Evolutionary conservation across 2,329 filamentous ascomycete genomes (phyloP).

Genomic region (Colletotrichum orchidophilum): DNA sequence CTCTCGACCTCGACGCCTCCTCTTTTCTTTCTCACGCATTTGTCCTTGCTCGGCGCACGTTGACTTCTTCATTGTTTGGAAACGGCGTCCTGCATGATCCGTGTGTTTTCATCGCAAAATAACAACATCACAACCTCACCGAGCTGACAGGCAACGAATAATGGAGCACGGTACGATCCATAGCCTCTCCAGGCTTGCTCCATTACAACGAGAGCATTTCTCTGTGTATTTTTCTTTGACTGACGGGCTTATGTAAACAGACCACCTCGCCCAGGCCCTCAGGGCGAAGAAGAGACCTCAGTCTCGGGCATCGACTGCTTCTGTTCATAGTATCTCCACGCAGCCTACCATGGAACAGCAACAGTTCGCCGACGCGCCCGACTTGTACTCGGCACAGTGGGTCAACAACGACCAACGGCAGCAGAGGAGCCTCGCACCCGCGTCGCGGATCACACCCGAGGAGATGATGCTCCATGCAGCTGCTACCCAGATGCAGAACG

Average conservation of each 20-base stretch:
- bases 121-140: conserved; percentile 15
- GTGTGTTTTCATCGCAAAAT: conserved; percentile 34
- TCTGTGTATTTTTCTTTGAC: conserved; percentile 38
- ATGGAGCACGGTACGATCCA: conserved; percentile 33
- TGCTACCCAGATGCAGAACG: conserved; percentile 61
- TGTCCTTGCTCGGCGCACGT: conserved; percentile 12
- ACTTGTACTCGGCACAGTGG: conserved; percentile 62
- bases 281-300: conserved; percentile 61
- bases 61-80: conserved; percentile 30
- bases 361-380: conserved; percentile 51
- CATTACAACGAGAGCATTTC: not conserved
- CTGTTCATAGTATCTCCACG: conserved; percentile 62
- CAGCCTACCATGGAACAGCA: conserved; percentile 62
- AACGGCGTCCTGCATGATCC: conserved; percentile 22
- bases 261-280: conserved; percentile 43
- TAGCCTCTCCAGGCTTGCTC: not conserved
- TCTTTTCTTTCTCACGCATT: conserved; percentile 1
- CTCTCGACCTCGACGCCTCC: conserved; percentile 9
- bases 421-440: conserved; percentile 52
- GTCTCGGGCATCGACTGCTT: conserved; percentile 66
- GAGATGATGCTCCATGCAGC: conserved; percentile 68
- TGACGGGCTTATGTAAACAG: conserved; percentile 37
- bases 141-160: conserved; percentile 16
- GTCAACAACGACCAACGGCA: conserved; percentile 54
- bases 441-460: conserved; percentile 62